Evolutionary conservation across 1,284 basidiomycete genomes (phyloP).

Genomic region (Ceratobasidium sp.): DNA sequence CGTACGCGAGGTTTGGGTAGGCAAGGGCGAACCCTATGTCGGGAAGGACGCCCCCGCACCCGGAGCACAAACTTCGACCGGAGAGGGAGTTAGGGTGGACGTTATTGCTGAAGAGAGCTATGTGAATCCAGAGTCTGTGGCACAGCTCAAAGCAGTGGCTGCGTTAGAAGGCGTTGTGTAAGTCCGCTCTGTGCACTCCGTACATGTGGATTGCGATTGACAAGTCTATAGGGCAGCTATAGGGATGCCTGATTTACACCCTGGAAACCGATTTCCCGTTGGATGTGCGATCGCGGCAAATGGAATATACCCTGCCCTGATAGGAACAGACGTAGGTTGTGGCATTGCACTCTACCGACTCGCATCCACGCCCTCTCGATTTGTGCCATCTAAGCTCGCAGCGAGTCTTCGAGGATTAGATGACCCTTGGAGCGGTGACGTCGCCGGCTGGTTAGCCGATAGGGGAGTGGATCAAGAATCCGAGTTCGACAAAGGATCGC

Average conservation of each 20-base stretch:
- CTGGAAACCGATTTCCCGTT: conserved; percentile 50
- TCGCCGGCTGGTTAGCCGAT: conserved; percentile 47
- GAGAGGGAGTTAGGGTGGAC: conserved; percentile 28
- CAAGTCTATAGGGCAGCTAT: conserved; percentile 43
- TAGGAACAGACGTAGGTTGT: conserved; percentile 53
- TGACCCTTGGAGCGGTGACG: conserved; percentile 50
- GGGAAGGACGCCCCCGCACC: conserved; percentile 41
- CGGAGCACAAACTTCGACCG: not conserved
- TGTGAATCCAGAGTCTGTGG: conserved; percentile 49
- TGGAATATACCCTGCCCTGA: conserved; percentile 52
- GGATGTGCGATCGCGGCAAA: conserved; percentile 50
- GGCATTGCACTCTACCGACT: conserved; percentile 51
- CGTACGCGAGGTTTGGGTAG: conserved; percentile 47
- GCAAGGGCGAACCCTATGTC: conserved; percentile 50
- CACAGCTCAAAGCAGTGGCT: conserved; percentile 48
- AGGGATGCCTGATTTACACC: conserved; percentile 53
- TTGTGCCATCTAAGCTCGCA: conserved; percentile 45
- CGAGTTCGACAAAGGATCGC: conserved; percentile 47
- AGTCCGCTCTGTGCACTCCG: not conserved
- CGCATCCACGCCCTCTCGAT: conserved; percentile 44
- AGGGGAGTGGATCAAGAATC: conserved; percentile 48
- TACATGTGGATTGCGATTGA: not conserved
- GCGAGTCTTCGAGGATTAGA: conserved; percentile 48
- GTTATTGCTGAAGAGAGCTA: conserved; percentile 48
- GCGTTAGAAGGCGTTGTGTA: conserved; percentile 45